phyloP scores from a whole-genome alignment of 2,329 filamentous ascomycete genomes.

The Fusarium sp. region DNA sequence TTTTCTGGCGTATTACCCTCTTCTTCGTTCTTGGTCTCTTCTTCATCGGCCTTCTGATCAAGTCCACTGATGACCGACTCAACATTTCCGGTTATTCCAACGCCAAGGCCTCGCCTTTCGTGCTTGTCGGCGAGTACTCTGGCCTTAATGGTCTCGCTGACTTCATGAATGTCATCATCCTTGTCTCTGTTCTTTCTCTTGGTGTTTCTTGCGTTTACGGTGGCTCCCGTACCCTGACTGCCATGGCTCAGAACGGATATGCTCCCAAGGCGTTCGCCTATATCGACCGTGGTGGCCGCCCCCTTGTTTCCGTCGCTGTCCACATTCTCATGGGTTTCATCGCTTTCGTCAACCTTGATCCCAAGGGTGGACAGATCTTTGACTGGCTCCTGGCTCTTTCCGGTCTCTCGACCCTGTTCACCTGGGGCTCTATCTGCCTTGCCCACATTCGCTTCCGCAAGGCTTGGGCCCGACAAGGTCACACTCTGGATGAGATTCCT shows the following conservation, averaged over 20 bases:
- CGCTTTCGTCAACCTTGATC: slow-evolving; percentile 57
- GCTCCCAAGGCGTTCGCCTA: slow-evolving; percentile 64
- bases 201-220: slow-evolving; percentile 65
- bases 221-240: slow-evolving; percentile 63
- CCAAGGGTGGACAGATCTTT: slow-evolving; percentile 63
- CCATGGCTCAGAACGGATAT: slow-evolving; percentile 63
- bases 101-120: slow-evolving; percentile 58
- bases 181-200: slow-evolving; percentile 64
- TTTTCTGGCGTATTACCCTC: slow-evolving; percentile 62
- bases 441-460: slow-evolving; percentile 71
- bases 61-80: slow-evolving; percentile 56
- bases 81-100: slow-evolving; percentile 39
- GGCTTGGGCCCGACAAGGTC: slow-evolving; percentile 68
- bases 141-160: slow-evolving; percentile 58
- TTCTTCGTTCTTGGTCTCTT: slow-evolving; percentile 61
- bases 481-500: slow-evolving; percentile 72
- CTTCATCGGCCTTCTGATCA: slow-evolving; percentile 58
- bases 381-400: slow-evolving; percentile 73
- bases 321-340: slow-evolving; percentile 60
- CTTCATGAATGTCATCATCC: slow-evolving; percentile 65
- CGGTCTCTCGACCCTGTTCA: slow-evolving; percentile 70
- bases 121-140: slow-evolving; percentile 60
- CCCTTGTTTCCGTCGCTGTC: slow-evolving; percentile 55
- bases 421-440: slow-evolving; percentile 72
- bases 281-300: slow-evolving; percentile 63